Evolutionary conservation across 2,329 filamentous ascomycete species (phyloP).

Genomic region (Dryadomyces quercivorus): DNA sequence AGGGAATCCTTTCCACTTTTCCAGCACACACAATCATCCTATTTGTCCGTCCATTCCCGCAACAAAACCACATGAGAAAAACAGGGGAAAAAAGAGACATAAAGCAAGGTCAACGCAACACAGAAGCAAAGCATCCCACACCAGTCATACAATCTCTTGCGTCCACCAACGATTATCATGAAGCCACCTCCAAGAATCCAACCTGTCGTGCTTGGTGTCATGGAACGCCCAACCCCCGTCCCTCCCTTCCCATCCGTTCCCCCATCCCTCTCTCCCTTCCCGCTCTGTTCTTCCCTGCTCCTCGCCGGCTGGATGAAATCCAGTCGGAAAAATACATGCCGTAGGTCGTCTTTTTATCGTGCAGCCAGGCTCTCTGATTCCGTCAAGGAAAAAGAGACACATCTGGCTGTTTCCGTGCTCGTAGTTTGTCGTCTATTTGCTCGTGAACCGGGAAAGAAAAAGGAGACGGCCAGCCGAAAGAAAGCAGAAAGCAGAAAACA

Average conservation of each 20-base stretch:
- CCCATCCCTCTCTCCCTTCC: background rate
- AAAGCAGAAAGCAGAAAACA: background rate
- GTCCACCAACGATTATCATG: background rate
- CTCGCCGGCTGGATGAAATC: background rate
- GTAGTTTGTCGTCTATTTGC: conserved; percentile 9
- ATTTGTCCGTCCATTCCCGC: background rate
- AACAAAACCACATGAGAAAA: background rate
- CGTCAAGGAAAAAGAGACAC: conserved; percentile 6
- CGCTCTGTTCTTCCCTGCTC: background rate
- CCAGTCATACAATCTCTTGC: conserved; percentile 3
- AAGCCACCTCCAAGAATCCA: background rate
- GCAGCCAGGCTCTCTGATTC: conserved; percentile 4
- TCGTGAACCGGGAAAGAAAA: conserved; percentile 1
- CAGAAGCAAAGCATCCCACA: background rate
- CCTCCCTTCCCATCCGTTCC: background rate
- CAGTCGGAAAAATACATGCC: background rate
- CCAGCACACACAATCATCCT: background rate
- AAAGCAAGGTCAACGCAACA: background rate
- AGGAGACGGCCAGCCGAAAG: conserved; percentile 10
- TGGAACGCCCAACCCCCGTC: too few relatives aligned
- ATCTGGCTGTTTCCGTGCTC: conserved; percentile 6
- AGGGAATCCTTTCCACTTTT: background rate
- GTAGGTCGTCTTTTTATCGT: conserved; percentile 10
- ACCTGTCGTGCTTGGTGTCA: background rate
- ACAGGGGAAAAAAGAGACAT: background rate